These are phyloP conservation scores for Tulasnella sp. DNA, from an alignment of 768 basidiomycete genomes.

Conservation along the genomic window DNA sequence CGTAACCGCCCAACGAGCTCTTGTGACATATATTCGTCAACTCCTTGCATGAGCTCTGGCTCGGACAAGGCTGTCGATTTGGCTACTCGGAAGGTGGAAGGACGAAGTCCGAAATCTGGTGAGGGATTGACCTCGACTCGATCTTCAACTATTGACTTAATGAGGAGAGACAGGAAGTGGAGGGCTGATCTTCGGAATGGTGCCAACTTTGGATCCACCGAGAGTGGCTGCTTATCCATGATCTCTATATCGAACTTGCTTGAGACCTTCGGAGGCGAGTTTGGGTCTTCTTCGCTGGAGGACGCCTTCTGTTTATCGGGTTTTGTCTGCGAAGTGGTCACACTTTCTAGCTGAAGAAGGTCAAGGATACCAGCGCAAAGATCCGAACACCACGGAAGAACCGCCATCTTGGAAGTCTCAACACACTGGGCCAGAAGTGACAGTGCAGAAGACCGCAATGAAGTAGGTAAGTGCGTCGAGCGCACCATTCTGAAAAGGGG, in stretches of 20 bases:
- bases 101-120: neutral
- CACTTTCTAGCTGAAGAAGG: conserved; percentile 38
- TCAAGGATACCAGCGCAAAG: conserved; percentile 60
- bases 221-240: conserved; percentile 48
- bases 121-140: neutral
- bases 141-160: conserved; percentile 49
- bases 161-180: conserved; percentile 60
- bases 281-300: conserved; percentile 7
- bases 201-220: conserved; percentile 52
- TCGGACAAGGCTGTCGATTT: neutral
- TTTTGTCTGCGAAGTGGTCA: conserved; percentile 12
- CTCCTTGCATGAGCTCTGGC: conserved; percentile 10
- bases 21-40: conserved; percentile 26
- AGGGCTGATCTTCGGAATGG: conserved; percentile 73
- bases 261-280: neutral
- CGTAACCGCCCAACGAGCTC: conserved; percentile 37
- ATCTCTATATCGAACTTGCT: conserved; percentile 13
- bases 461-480: conserved; percentile 46
- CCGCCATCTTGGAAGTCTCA: conserved; percentile 45
- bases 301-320: conserved; percentile 7
- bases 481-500: conserved; percentile 53
- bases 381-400: conserved; percentile 49
- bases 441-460: conserved; percentile 54
- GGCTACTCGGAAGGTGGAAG: neutral
- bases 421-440: conserved; percentile 64